phyloP scores from a whole-genome alignment of 768 basidiomycete genomes.

The Udeniomyces megalosporus region DNA sequence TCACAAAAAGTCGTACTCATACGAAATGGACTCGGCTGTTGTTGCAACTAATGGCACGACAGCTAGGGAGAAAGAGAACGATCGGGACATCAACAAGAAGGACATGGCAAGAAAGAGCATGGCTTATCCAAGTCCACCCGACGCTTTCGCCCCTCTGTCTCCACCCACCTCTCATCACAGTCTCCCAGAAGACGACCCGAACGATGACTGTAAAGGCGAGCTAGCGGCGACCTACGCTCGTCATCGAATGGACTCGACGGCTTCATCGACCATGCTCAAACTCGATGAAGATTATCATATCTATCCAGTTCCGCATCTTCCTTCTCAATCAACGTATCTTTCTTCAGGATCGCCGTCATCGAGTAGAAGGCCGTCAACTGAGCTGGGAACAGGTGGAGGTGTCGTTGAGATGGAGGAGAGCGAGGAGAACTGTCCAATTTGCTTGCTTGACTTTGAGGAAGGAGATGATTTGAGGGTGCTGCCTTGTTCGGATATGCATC shows the following conservation, averaged over 20 bases:
- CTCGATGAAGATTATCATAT: background rate
- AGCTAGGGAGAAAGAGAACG: background rate
- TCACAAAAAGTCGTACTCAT: background rate
- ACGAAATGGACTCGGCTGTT: too few species aligned
- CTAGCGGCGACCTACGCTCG: too few species aligned
- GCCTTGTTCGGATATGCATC: constrained; percentile 80
- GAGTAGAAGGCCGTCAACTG: background rate
- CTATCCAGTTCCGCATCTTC: background rate
- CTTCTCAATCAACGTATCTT: background rate
- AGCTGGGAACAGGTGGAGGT: too few species aligned
- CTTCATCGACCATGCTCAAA: too few species aligned
- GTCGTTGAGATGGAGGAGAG: constrained; percentile 42
- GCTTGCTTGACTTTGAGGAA: constrained; percentile 82
- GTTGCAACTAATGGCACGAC: too few species aligned
- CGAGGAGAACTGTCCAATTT: constrained; percentile 82
- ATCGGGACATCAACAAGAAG: background rate
- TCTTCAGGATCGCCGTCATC: background rate
- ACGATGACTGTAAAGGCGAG: too few species aligned
- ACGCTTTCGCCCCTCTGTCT: too few species aligned
- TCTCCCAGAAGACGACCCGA: too few species aligned
- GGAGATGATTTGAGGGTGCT: constrained; percentile 80
- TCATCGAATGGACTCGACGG: too few species aligned
- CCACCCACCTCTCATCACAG: too few species aligned
- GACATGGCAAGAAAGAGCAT: too few species aligned
- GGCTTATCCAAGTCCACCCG: too few species aligned